A percentile compares a stretch with the other conserved stretches of the same genome.
phyloP scores from a whole-genome alignment of 169 alveolate species.

The Eimeria zaria region DNA sequence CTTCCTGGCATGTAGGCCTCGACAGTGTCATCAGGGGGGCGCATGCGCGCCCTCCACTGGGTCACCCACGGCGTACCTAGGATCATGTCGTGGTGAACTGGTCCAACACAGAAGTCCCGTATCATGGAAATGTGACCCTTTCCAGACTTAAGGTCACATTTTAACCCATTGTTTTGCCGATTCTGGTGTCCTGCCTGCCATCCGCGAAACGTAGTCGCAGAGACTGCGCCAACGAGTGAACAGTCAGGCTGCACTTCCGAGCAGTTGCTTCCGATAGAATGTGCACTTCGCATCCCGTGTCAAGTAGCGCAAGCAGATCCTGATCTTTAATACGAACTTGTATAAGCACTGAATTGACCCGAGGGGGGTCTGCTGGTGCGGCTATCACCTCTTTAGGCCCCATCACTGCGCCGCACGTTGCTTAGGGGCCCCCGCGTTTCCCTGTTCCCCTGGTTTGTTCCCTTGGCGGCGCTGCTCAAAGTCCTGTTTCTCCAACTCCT shows the following conservation, averaged over 20 bases:
- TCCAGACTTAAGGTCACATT: background rate
- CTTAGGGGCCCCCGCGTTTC: too few relatives aligned
- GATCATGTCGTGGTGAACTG: background rate
- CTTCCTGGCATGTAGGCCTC: background rate
- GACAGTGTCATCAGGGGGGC: background rate
- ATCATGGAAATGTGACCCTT: background rate
- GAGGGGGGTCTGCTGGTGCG: too few relatives aligned
- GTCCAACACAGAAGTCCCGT: background rate
- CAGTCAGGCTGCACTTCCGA: background rate
- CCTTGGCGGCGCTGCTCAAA: too few relatives aligned
- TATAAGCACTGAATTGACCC: too few relatives aligned
- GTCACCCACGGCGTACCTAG: background rate
- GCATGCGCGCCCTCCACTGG: background rate
- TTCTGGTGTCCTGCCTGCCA: background rate
- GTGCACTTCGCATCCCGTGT: background rate
- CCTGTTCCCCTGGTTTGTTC: too few relatives aligned
- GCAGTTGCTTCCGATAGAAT: background rate
- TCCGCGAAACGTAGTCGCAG: background rate
- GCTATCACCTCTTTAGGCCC: too few relatives aligned
- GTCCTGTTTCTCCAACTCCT: background rate
- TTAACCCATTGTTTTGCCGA: background rate
- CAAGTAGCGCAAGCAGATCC: background rate
- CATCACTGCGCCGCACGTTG: too few relatives aligned
- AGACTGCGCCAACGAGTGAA: background rate
- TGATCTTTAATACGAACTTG: background rate